Evolutionary conservation across 805 yeast species (phyloP).

Genomic region (Hagleromyces aurorensis): DNA sequence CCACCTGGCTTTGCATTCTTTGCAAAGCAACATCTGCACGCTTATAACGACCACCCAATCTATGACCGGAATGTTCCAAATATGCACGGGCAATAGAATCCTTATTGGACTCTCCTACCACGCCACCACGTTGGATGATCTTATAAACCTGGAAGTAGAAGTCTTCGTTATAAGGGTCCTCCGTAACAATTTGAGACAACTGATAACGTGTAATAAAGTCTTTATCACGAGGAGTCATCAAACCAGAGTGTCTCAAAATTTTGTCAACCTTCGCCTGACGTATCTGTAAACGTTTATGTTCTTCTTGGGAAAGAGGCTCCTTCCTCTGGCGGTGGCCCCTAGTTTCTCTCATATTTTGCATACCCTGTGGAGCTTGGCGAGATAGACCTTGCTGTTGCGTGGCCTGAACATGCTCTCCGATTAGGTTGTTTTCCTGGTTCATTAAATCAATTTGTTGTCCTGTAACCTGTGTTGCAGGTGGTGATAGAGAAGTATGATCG

Average conservation of each 20-base stretch:
- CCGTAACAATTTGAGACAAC: conserved; percentile 90
- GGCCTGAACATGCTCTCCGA: too few species aligned
- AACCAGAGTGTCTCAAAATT: conserved; percentile 76
- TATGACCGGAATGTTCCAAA: conserved; percentile 83
- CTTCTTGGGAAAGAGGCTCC: conserved; percentile 56
- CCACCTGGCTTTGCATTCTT: conserved; percentile 97
- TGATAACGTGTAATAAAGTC: conserved; percentile 93
- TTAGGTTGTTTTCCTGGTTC: conserved; percentile 1
- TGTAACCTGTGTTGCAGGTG: too few species aligned
- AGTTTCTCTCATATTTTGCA: conserved; percentile 13
- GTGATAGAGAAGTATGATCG: too few species aligned
- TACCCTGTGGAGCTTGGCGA: too few species aligned
- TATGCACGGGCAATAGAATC: conserved; percentile 90
- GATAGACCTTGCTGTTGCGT: too few species aligned
- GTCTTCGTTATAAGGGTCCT: conserved; percentile 95
- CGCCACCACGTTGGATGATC: conserved; percentile 48
- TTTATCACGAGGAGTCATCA: conserved; percentile 96
- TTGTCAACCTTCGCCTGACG: conserved; percentile 71
- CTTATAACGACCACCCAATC: conserved; percentile 76
- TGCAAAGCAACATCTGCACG: conserved; percentile 86
- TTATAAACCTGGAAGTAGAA: conserved; percentile 91
- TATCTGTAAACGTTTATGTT: conserved; percentile 53
- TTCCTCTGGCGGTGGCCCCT: conserved; percentile 25
- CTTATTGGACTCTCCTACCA: conserved; percentile 39
- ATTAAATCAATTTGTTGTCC: too few species aligned